Base-by-base conservation (phyloP, 805 yeast species). In the Saccharomycopsis synnaedendra region DNA sequence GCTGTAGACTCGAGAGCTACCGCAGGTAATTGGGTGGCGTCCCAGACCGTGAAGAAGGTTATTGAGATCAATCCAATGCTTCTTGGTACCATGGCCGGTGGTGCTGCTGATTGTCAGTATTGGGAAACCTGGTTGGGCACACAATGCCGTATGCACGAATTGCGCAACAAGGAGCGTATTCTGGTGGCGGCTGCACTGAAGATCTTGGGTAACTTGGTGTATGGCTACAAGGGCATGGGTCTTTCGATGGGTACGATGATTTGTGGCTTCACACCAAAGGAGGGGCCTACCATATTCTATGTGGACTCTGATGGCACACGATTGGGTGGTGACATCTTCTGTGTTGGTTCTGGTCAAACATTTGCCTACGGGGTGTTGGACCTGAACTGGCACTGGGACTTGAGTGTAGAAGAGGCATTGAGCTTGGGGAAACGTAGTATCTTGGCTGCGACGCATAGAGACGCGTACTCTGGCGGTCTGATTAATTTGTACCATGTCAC, bases 61-160 rank as follows among this genome's bases (percentile, higher is more conserved):
- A 88, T 93, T 59, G 90, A 90, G 66, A 93, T 93, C 68, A 93
- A 93, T 66, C 96, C 97, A 46, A 84, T 85, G 64, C 68, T 93
- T 55, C 74, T 93, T 58, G 98, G 98, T 55, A 93, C 98, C 27
- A 81, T 93, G 96, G 98, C 98, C 34, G 98, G 98, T 68, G 97
- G 97, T 71, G 98, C 98, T 44, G 97, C 97, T 33, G 98, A 93
- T 68, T 93, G 98, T 73, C 98, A 93, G 66, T 93, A 74, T 67
- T 93, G 98, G 98, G 97, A 93, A 69, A 86, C 97, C 36, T 93
- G 97, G 97, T 75, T 93, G 52, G 98, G 98, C 54, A 72, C 95
- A 11, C 97, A 93, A 68, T 90, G 97, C 70, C 74, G 98, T 60
- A 68, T 93, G 59, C 95, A 89, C 65, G 98, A 93, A 65, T 74